Evolutionary conservation across 495 filamentous ascomycete species (phyloP).

Genomic region (Penicillium desertorum): DNA sequence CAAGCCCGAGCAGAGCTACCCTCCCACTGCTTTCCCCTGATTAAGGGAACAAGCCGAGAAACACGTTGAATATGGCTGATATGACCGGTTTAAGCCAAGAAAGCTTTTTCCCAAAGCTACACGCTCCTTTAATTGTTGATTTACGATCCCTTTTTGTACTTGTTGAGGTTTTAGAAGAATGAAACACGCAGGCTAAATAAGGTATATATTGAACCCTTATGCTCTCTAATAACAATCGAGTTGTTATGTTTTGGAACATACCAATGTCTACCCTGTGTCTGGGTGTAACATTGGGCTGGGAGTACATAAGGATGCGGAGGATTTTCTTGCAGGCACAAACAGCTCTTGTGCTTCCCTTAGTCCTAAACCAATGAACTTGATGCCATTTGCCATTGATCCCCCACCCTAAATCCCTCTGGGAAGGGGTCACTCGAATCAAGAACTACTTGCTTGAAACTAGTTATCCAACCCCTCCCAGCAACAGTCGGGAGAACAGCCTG

Average conservation of each 20-base stretch:
- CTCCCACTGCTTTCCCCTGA: conserved; percentile 40
- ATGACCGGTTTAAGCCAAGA: not conserved
- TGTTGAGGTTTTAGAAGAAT: not conserved
- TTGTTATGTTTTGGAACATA: not conserved
- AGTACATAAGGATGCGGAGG: not conserved
- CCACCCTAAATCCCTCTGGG: conserved; percentile 33
- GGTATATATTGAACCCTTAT: not conserved
- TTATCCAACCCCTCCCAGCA: conserved; percentile 38
- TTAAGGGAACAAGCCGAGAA: conserved; percentile 4
- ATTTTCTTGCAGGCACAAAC: not conserved
- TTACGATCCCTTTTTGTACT: not conserved
- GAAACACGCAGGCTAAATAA: not conserved
- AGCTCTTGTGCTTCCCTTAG: not conserved
- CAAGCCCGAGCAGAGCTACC: conserved; percentile 54
- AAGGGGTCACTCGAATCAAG: conserved; percentile 36
- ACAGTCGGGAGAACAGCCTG: conserved; percentile 33
- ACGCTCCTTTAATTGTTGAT: not conserved
- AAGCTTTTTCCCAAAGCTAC: not conserved
- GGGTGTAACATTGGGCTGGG: not conserved
- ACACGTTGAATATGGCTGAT: not conserved
- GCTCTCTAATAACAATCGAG: not conserved
- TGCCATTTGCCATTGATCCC: conserved; percentile 32
- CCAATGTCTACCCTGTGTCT: not conserved
- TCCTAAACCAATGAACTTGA: conserved; percentile 5
- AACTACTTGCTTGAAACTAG: conserved; percentile 35